phyloP scores from a whole-genome alignment of 768 basidiomycete species.

The Pleurotus salmoneostramineus region DNA sequence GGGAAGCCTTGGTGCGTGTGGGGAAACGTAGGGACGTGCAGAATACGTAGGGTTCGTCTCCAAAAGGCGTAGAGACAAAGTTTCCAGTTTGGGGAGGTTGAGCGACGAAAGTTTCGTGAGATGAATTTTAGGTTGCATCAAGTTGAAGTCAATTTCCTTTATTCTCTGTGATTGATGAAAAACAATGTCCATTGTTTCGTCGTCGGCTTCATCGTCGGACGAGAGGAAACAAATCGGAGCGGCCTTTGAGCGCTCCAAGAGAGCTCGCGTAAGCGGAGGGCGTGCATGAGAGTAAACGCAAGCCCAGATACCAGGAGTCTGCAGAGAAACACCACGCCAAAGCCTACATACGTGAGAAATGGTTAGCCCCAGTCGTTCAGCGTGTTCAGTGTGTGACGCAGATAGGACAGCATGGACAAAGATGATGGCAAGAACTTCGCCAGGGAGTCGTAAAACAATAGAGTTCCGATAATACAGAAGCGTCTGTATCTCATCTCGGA shows the following conservation, averaged over 20 bases:
- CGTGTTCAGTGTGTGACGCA: not conserved
- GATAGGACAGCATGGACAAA: too few relatives aligned
- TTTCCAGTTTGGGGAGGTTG: too few relatives aligned
- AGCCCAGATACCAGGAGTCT: constrained; percentile 1
- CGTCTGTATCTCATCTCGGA: too few relatives aligned
- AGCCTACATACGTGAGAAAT: not conserved
- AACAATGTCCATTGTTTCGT: not conserved
- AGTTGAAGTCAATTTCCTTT: not conserved
- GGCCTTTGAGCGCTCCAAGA: not conserved
- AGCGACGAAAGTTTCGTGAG: too few relatives aligned
- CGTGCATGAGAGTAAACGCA: not conserved
- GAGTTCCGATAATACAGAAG: too few relatives aligned
- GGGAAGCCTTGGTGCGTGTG: not conserved
- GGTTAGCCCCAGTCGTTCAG: not conserved
- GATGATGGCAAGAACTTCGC: too few relatives aligned
- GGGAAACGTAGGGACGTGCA: not conserved
- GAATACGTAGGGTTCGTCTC: not conserved
- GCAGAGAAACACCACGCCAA: not conserved
- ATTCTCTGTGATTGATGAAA: not conserved
- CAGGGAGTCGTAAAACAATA: too few relatives aligned
- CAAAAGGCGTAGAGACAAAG: not conserved
- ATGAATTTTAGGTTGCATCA: not conserved
- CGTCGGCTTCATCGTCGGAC: not conserved
- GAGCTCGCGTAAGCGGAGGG: not conserved
- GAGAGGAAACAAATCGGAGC: not conserved